Evolutionary conservation across 768 basidiomycete species (phyloP).

Genomic region (Lentinula edodes): DNA sequence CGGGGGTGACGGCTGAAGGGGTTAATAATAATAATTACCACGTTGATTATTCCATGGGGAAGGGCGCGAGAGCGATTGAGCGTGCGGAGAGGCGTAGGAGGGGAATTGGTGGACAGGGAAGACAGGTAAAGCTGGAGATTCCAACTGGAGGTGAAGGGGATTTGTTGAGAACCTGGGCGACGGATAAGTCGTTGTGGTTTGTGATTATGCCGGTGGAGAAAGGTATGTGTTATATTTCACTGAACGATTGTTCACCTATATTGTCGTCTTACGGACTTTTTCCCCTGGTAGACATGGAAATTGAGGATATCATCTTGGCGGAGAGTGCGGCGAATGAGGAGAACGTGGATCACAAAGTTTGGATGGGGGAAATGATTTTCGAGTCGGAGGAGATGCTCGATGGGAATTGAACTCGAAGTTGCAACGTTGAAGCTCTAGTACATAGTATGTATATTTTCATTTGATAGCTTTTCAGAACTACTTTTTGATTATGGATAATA

Average conservation of each 20-base stretch:
- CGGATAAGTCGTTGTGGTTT: background rate
- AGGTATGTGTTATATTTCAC: background rate
- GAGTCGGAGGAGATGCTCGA: background rate
- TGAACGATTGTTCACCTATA: background rate
- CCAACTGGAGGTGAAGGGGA: background rate
- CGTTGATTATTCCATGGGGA: background rate
- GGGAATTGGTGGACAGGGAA: background rate
- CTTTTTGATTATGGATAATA: background rate
- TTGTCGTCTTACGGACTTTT: background rate
- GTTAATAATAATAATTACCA: background rate
- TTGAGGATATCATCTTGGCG: slow-evolving; percentile 2
- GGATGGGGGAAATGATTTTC: background rate
- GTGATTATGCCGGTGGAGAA: background rate
- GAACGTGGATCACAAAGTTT: background rate
- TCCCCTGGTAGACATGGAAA: background rate
- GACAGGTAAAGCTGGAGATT: background rate
- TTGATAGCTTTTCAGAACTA: too few species aligned
- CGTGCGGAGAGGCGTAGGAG: background rate
- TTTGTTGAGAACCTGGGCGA: background rate
- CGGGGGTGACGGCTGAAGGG: background rate
- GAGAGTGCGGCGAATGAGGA: background rate
- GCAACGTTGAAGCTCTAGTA: too few species aligned
- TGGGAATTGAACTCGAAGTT: background rate
- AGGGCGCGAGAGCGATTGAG: slow-evolving; percentile 1
- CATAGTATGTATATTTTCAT: too few species aligned